These are phyloP conservation scores for Metschnikowia lochheadii DNA, from an alignment of 805 yeast genomes.

Conservation along the genomic window DNA sequence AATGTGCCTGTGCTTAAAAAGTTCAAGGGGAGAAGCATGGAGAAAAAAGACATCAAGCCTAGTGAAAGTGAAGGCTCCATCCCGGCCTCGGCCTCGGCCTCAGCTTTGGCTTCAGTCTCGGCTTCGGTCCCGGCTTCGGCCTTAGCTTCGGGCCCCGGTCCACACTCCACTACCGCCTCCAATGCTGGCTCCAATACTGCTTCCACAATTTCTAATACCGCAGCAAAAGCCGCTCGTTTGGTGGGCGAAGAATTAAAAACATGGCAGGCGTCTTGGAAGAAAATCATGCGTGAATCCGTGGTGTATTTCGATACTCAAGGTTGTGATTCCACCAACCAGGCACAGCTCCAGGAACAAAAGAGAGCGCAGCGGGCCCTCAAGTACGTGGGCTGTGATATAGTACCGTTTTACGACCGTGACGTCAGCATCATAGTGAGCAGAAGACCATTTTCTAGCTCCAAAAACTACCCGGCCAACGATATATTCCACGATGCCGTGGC, in stretches of 20 bases:
- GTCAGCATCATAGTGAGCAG: conserved; percentile 76
- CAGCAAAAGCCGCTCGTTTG: conserved; percentile 24
- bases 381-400: conserved; percentile 45
- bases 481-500: conserved; percentile 60
- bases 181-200: not conserved
- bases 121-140: no score
- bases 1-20: conserved; percentile 36
- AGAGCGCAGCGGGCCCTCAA: conserved; percentile 43
- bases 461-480: conserved; percentile 50
- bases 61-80: not conserved
- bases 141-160: no score
- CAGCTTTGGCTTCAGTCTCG: no score
- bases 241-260: conserved; percentile 45
- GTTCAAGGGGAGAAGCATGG: conserved; percentile 15
- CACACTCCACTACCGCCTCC: not conserved
- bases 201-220: conserved; percentile 3
- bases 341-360: conserved; percentile 35
- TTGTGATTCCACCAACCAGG: conserved; percentile 32
- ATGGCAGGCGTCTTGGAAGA: conserved; percentile 67
- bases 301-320: conserved; percentile 60
- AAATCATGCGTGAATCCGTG: conserved; percentile 53
- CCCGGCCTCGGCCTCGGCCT: no score
- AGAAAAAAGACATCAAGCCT: not conserved
- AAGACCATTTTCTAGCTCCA: conserved; percentile 43
- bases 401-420: conserved; percentile 48